Evolutionary conservation across 1,284 basidiomycete genomes (phyloP).

Genomic region (Cutaneotrichosporon mucoides): DNA sequence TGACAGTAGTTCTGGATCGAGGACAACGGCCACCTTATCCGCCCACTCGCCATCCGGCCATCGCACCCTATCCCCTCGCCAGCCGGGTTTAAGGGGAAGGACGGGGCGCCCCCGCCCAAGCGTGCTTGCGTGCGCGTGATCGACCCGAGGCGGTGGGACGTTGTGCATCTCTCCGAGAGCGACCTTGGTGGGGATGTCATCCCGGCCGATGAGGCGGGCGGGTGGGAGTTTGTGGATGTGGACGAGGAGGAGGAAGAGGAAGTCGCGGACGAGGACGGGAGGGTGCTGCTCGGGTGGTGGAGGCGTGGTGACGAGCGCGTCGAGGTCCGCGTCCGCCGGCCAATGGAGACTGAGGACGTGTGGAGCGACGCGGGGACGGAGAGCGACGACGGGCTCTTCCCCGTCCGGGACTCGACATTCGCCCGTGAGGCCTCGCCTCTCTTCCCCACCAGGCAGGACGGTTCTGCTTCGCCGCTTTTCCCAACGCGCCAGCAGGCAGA

Average conservation of each 20-base stretch:
- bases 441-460: slow-evolving; percentile 4
- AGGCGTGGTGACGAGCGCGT: slow-evolving; percentile 2
- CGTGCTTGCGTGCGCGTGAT: slow-evolving; percentile 35
- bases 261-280: slow-evolving; percentile 10
- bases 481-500: background rate
- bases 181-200: slow-evolving; percentile 7
- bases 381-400: slow-evolving; percentile 7
- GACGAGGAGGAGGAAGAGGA: slow-evolving; percentile 13
- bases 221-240: slow-evolving; percentile 11
- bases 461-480: slow-evolving; percentile 11
- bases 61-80: slow-evolving; percentile 29
- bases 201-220: background rate
- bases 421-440: slow-evolving; percentile 7
- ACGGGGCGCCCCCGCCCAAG: slow-evolving; percentile 4
- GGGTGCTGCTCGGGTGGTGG: slow-evolving; percentile 14
- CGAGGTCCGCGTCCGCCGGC: slow-evolving; percentile 5
- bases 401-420: slow-evolving; percentile 23
- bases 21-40: slow-evolving; percentile 28
- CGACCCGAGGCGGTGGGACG: slow-evolving; percentile 28
- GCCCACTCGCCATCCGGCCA: slow-evolving; percentile 40
- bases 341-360: background rate
- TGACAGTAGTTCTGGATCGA: slow-evolving; percentile 37
- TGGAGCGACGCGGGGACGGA: slow-evolving; percentile 7
- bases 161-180: slow-evolving; percentile 14
- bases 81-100: background rate